phyloP scores from a whole-genome alignment of 2,329 filamentous ascomycete species.

The Davidsoniella eucalypti region DNA sequence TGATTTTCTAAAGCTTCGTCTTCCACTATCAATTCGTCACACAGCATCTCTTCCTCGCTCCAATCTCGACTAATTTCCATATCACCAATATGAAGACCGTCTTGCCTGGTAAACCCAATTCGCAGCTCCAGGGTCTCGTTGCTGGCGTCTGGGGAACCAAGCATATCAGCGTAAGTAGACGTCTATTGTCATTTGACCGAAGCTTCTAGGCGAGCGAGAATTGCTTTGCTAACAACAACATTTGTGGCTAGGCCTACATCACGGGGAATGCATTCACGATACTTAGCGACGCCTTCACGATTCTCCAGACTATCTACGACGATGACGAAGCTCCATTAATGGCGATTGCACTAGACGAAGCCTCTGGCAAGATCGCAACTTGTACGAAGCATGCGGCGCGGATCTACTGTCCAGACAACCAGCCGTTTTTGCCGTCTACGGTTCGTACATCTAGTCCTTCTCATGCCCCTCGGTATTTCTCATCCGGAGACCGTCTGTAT shows the following conservation, averaged over 20 bases:
- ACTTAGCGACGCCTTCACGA: conserved; percentile 53
- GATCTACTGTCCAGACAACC: conserved; percentile 55
- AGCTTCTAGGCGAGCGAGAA: not conserved
- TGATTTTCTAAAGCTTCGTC: too few relatives aligned
- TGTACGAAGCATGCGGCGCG: conserved; percentile 51
- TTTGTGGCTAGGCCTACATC: conserved; percentile 53
- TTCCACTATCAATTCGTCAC: too few relatives aligned
- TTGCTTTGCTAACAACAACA: not conserved
- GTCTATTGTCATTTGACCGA: not conserved
- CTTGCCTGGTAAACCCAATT: conserved; percentile 62
- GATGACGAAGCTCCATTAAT: conserved; percentile 54
- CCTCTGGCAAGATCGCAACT: conserved; percentile 69
- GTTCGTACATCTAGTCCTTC: not conserved
- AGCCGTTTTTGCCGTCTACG: conserved; percentile 3
- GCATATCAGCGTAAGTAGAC: conserved; percentile 49
- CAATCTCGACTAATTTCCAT: not conserved
- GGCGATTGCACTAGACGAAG: conserved; percentile 66
- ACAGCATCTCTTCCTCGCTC: not conserved
- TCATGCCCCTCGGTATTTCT: not conserved
- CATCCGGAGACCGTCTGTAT: not conserved
- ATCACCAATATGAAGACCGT: conserved; percentile 52
- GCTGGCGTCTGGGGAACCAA: conserved; percentile 56
- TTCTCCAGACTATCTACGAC: conserved; percentile 84
- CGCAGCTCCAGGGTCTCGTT: conserved; percentile 61
- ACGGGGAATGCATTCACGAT: conserved; percentile 79